Evolutionary conservation across 192 early-diverging fungal genomes (phyloP).

Genomic region (Umbelopsis sp.): DNA sequence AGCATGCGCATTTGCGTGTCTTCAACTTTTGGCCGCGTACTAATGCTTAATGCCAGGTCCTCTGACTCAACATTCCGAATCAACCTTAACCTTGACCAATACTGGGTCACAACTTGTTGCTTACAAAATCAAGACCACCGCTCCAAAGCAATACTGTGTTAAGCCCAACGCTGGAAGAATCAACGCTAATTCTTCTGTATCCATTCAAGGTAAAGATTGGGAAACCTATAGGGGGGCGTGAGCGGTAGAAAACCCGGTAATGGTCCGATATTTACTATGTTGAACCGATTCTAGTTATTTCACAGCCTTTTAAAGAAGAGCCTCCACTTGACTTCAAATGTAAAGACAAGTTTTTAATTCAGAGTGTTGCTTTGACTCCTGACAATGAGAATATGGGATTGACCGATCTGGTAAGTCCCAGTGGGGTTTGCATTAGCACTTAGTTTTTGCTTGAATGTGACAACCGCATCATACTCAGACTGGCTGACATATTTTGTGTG

Average conservation of each 20-base stretch:
- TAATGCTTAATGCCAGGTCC: conserved; percentile 50
- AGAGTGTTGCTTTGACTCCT: conserved; percentile 77
- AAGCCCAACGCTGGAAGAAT: conserved; percentile 89
- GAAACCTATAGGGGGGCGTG: neutral
- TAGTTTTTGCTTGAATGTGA: neutral
- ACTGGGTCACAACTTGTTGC: conserved; percentile 68
- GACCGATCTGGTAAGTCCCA: conserved; percentile 60
- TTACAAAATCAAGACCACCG: conserved; percentile 99
- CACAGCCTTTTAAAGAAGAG: conserved; percentile 89
- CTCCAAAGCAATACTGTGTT: conserved; percentile 97
- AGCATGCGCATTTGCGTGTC: neutral
- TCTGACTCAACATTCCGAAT: conserved; percentile 62
- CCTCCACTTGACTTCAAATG: conserved; percentile 77
- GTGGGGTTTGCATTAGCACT: neutral
- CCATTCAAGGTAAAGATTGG: conserved; percentile 70
- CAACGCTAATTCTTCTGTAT: conserved; percentile 61
- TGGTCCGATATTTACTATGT: neutral
- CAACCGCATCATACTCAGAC: neutral
- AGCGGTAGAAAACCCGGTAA: neutral
- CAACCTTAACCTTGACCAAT: conserved; percentile 64
- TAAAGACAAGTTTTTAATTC: conserved; percentile 97
- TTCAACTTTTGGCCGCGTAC: neutral
- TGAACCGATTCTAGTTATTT: conserved; percentile 58
- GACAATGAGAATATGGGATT: conserved; percentile 66
- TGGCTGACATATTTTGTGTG: neutral